These are phyloP conservation scores for Verbena officinalis DNA, from an alignment of 257 asterid species.

Conservation along the genomic window DNA sequence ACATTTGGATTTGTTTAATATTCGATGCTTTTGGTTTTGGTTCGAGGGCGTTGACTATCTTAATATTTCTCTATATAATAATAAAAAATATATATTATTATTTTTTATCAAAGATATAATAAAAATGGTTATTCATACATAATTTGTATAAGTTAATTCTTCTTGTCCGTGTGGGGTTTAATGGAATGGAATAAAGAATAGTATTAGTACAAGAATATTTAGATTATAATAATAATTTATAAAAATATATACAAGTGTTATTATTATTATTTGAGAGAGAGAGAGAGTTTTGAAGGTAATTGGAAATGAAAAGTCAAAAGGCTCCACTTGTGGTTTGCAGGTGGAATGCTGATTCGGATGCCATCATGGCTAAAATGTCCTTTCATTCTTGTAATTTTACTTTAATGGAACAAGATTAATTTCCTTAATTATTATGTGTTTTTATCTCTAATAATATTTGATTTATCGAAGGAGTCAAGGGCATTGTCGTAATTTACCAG, in stretches of 20 bases:
- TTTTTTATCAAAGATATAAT: too few species aligned
- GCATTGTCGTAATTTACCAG: too few species aligned
- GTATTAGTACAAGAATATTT: background rate
- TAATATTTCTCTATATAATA: slow-evolving; percentile 4
- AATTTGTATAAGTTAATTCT: background rate
- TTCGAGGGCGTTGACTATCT: slow-evolving; percentile 34
- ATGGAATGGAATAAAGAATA: slow-evolving; percentile 8
- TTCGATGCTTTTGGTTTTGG: slow-evolving; percentile 35
- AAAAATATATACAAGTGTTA: background rate
- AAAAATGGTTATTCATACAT: background rate
- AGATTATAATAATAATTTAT: background rate
- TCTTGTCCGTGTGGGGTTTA: slow-evolving; percentile 5
- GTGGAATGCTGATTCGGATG: slow-evolving; percentile 34
- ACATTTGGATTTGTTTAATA: slow-evolving; percentile 24
- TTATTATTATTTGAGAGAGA: background rate
- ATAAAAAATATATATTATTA: background rate
- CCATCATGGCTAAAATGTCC: slow-evolving; percentile 18
- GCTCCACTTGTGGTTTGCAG: slow-evolving; percentile 21
- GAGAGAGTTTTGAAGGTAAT: background rate
- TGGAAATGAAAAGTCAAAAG: slow-evolving; percentile 28
- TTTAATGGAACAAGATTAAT: too few species aligned
- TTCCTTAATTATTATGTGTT: too few species aligned
- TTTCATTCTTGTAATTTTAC: background rate
- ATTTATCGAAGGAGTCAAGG: too few species aligned
- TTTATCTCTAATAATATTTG: too few species aligned